Conservation (phyloP, 805 yeast genomes). For the Lipomyces yamadae region DNA sequence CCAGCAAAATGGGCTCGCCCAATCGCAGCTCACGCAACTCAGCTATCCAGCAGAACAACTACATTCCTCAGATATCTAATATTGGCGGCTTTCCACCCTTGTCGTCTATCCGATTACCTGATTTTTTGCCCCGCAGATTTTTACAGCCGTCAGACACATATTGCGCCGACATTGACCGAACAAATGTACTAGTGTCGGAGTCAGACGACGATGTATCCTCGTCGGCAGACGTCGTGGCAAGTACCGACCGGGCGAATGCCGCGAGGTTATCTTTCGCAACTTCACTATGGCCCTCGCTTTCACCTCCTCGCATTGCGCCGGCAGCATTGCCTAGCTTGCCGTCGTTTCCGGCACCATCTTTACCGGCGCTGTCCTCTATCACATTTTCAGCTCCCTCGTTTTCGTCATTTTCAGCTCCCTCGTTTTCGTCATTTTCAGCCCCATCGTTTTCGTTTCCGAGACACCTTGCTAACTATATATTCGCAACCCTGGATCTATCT, state of each 20-base stretch:
- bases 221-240: not conserved
- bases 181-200: not conserved
- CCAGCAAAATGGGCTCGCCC: not conserved
- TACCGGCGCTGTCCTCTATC: constrained; percentile 14
- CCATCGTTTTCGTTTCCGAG: constrained; percentile 30
- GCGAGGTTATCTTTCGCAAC: not conserved
- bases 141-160: constrained; percentile 9
- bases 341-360: constrained; percentile 10
- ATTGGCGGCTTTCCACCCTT: constrained; percentile 35
- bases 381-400: constrained; percentile 10
- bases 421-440: constrained; percentile 8
- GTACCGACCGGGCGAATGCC: not conserved
- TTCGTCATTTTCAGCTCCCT: constrained; percentile 8
- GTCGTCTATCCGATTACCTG: constrained; percentile 27
- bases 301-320: constrained; percentile 4
- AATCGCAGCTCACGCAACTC: not conserved
- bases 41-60: constrained; percentile 4
- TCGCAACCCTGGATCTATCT: constrained; percentile 14
- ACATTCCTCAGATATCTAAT: constrained; percentile 31
- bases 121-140: constrained; percentile 27
- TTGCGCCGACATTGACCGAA: constrained; percentile 6
- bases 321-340: constrained; percentile 7
- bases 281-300: not conserved
- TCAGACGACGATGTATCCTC: not conserved
- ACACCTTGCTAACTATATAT: constrained; percentile 31